Base-by-base conservation (phyloP, 2,329 filamentous ascomycete species). In the Taxawa tesnikishii region DNA sequence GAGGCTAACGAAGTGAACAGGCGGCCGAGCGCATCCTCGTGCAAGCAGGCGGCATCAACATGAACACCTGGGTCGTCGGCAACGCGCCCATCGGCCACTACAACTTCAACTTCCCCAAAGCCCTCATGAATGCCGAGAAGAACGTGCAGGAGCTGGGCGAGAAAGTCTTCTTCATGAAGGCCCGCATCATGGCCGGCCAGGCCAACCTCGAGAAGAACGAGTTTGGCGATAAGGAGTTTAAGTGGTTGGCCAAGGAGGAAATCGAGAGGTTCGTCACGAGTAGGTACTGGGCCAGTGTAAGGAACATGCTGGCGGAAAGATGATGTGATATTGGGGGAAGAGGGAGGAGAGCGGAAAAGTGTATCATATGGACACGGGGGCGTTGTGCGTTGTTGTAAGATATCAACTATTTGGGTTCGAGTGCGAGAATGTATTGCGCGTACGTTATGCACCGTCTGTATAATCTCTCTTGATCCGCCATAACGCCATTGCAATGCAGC, bases 11-110 rank as follows among this genome's bases (percentile, higher is more conserved):
- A 33, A 25, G 15, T n/a, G 7, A 10, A 40, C 46, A 98, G 90
- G 78, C 83, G 27, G 85, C 88, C 23, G 73, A 84, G 51, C 73
- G 85, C 38, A 75, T 85, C 33, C 67, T 96, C 15, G 67, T 78
- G 32, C 69, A 83, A 47, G 67, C 83, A 3, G 85, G 79, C 7
- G 90, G 90, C 37, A 62, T 82, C 39, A 92, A 98, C 68, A 96
- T 98, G 87, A 96, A 96, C 65, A 94, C 85, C 34, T 98, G 90
- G 87, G 74, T 96, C 45, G 82, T 98, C 31, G 88, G 85, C 38
- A 85, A 85, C 47, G 80, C 81, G 37, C 90, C 90, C 8, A 72
- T 94, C 37, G 88, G 87, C 15, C 81, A 94, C 60, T 62, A 81
- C 49, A 67, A 82, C 43, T 63, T 62, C 39, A 62, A 73, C 40